A percentile compares a stretch with the other conserved stretches of the same genome.
Evolutionary conservation across 2,329 filamentous ascomycete genomes (phyloP).

Genomic region (Alternaria sp.): DNA sequence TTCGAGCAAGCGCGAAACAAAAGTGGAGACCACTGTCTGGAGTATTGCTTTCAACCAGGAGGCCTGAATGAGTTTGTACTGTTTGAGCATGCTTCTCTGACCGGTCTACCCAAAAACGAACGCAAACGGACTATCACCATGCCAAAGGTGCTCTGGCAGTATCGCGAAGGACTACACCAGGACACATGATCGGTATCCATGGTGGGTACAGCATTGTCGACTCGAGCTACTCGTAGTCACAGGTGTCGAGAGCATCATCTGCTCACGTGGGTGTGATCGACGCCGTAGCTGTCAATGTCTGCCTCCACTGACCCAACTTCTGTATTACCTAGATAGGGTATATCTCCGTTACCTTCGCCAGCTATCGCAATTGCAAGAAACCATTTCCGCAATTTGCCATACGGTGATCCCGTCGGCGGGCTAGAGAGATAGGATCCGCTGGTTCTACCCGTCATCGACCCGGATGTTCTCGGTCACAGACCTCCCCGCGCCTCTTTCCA

Average conservation of each 20-base stretch:
- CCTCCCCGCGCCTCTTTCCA: slow-evolving; percentile 11
- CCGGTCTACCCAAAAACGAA: slow-evolving; percentile 14
- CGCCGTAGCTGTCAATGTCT: background rate
- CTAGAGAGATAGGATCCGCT: slow-evolving; percentile 1
- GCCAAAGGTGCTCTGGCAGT: background rate
- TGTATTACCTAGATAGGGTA: slow-evolving; percentile 10
- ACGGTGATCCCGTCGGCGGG: slow-evolving; percentile 12
- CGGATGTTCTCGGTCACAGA: slow-evolving; percentile 7
- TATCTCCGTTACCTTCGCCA: background rate
- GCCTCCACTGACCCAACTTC: slow-evolving; percentile 1
- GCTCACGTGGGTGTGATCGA: background rate
- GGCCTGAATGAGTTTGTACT: slow-evolving; percentile 11
- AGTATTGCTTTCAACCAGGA: slow-evolving; percentile 20
- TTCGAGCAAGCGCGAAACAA: slow-evolving; percentile 20
- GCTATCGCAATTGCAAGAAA: slow-evolving; percentile 1
- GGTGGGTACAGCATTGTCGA: background rate
- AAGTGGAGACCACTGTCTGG: slow-evolving; percentile 2
- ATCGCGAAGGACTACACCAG: background rate
- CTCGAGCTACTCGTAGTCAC: background rate
- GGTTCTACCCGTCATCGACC: slow-evolving; percentile 8
- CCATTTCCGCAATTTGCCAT: slow-evolving; percentile 11
- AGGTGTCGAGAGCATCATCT: background rate
- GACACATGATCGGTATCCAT: background rate
- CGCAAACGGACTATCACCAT: slow-evolving; percentile 15
- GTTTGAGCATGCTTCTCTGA: slow-evolving; percentile 23